These are phyloP conservation scores for Phytophthora lateralis DNA, from an alignment of 352 stramenopile genomes.

Conservation along the genomic window DNA sequence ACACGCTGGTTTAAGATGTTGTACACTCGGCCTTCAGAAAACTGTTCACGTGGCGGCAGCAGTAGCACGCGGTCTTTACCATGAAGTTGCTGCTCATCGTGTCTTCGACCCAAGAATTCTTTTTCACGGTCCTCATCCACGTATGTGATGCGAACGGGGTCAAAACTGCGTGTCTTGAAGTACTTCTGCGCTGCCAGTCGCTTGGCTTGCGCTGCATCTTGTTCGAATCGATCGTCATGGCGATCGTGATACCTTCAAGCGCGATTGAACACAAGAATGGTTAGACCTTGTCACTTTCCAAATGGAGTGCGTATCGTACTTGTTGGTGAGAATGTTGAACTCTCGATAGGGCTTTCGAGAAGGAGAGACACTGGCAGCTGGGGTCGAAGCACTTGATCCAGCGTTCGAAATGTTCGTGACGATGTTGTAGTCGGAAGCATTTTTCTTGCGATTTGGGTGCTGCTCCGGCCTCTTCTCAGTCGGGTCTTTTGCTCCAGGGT, in stretches of 20 bases:
- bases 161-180: slow-evolving; percentile 66
- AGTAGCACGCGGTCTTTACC: slow-evolving; percentile 52
- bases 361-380: slow-evolving; percentile 18
- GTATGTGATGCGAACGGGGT: slow-evolving; percentile 66
- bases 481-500: slow-evolving; percentile 48
- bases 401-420: slow-evolving; percentile 54
- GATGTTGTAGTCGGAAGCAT: slow-evolving; percentile 61
- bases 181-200: slow-evolving; percentile 65
- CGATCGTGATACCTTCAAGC: slow-evolving; percentile 52
- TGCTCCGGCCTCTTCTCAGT: slow-evolving; percentile 41
- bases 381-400: slow-evolving; percentile 6
- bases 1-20: slow-evolving; percentile 80
- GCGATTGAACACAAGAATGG: neutral
- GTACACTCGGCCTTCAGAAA: slow-evolving; percentile 71
- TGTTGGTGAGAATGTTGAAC: slow-evolving; percentile 82
- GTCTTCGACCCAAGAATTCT: slow-evolving; percentile 45
- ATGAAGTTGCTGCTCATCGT: slow-evolving; percentile 50
- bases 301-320: slow-evolving; percentile 35
- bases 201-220: slow-evolving; percentile 50
- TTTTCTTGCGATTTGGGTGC: slow-evolving; percentile 45
- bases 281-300: slow-evolving; percentile 10
- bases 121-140: slow-evolving; percentile 63
- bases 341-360: slow-evolving; percentile 51
- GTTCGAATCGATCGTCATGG: slow-evolving; percentile 46
- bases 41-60: slow-evolving; percentile 69